Conservation (phyloP, 352 stramenopile genomes). For the Globisporangium spiculum region DNA sequence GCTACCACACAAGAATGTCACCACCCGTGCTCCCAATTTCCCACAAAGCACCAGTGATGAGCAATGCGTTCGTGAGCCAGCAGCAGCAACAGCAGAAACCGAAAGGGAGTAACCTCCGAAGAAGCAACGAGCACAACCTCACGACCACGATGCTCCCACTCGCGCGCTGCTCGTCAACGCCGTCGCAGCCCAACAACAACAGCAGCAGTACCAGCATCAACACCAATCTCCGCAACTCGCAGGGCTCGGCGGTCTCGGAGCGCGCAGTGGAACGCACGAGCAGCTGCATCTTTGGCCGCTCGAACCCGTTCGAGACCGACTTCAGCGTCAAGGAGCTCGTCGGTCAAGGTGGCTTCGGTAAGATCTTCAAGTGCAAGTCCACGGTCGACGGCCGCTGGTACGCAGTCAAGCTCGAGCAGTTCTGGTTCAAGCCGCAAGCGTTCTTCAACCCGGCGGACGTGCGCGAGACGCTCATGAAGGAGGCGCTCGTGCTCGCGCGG, state of each 20-base stretch:
- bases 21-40: neutral
- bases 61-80: neutral
- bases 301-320: constrained; percentile 79
- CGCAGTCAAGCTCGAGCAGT: constrained; percentile 78
- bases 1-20: neutral
- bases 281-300: constrained; percentile 52
- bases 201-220: neutral
- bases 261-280: constrained; percentile 26
- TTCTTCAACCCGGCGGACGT: constrained; percentile 76
- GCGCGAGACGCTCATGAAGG: constrained; percentile 91
- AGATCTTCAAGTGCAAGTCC: constrained; percentile 78
- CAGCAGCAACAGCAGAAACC: constrained; percentile 4
- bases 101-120: neutral
- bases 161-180: constrained; percentile 55
- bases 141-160: constrained; percentile 38
- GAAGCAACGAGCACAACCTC: constrained; percentile 10
- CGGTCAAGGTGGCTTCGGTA: constrained; percentile 70
- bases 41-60: neutral
- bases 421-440: constrained; percentile 81
- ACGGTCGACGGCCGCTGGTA: constrained; percentile 70
- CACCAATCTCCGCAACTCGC: neutral
- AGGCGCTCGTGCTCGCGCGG: constrained; percentile 89
- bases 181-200: constrained; percentile 29
- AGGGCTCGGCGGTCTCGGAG: constrained; percentile 11
- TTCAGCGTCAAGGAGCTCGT: constrained; percentile 68